These are phyloP conservation scores for Lecanicillium sp. DNA, from an alignment of 2,329 filamentous ascomycete genomes.

Conservation along the genomic window DNA sequence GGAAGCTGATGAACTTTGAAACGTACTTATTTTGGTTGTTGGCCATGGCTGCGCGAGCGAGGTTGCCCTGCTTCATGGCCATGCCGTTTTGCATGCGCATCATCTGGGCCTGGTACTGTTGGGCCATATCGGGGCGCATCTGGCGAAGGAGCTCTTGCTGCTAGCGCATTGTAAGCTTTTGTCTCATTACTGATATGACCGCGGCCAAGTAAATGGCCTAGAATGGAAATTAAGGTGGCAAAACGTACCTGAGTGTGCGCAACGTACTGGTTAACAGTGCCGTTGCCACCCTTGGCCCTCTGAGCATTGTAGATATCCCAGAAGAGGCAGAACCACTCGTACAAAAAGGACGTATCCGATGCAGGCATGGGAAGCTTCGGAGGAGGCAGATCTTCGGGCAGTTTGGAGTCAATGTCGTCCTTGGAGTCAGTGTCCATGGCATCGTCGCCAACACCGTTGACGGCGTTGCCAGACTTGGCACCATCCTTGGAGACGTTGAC, in stretches of 20 bases:
- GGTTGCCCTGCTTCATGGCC: constrained; percentile 48
- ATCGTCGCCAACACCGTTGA: constrained; percentile 64
- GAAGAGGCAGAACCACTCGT: constrained; percentile 96
- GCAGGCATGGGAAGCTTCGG: constrained; percentile 58
- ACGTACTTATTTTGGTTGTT: constrained; percentile 63
- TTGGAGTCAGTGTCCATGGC: constrained; percentile 78
- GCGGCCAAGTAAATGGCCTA: no score
- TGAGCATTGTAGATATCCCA: constrained; percentile 92
- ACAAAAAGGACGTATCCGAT: constrained; percentile 74
- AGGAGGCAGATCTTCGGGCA: constrained; percentile 71
- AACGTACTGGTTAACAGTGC: constrained; percentile 66
- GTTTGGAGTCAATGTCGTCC: constrained; percentile 65
- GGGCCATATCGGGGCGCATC: constrained; percentile 54
- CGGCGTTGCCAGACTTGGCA: constrained; percentile 52
- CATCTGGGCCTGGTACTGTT: constrained; percentile 52
- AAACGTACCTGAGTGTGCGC: constrained; percentile 68
- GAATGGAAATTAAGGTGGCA: no score
- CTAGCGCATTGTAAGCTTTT: constrained; percentile 64
- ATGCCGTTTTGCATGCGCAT: constrained; percentile 61
- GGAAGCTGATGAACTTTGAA: neutral
- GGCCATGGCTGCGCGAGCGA: constrained; percentile 69
- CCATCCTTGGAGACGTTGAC: constrained; percentile 62
- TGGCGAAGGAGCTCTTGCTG: constrained; percentile 71
- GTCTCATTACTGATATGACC: constrained; percentile 23
- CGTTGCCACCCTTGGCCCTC: constrained; percentile 57